phyloP scores from a whole-genome alignment of 2,329 filamentous ascomycete species.

The Talaromyces atroroseus region DNA sequence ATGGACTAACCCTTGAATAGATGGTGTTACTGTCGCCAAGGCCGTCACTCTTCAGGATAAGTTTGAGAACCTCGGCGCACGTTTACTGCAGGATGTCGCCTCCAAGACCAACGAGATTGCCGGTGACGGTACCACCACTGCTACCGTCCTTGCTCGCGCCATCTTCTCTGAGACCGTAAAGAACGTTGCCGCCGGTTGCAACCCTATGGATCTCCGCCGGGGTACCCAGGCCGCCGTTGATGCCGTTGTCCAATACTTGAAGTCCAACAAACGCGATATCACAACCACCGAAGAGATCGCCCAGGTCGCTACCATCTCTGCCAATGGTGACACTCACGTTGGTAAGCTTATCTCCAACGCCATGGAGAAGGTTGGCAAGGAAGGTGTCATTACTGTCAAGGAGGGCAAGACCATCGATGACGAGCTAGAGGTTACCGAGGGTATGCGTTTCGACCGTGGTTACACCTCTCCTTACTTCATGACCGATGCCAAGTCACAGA shows the following conservation, averaged over 20 bases:
- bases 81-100: slow-evolving; percentile 93
- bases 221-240: slow-evolving; percentile 96
- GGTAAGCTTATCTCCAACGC: slow-evolving; percentile 93
- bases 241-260: slow-evolving; percentile 87
- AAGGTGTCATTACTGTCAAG: slow-evolving; percentile 99
- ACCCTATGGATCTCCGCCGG: slow-evolving; percentile 97
- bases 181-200: slow-evolving; percentile 98
- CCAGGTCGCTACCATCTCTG: slow-evolving; percentile 96
- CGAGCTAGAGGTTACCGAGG: slow-evolving; percentile 97
- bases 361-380: slow-evolving; percentile 99
- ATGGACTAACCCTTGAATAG: slow-evolving; percentile 40
- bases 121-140: slow-evolving; percentile 97
- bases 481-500: slow-evolving; percentile 96
- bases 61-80: slow-evolving; percentile 98
- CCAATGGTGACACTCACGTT: slow-evolving; percentile 93
- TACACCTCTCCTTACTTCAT: slow-evolving; percentile 99
- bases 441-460: slow-evolving; percentile 99
- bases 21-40: slow-evolving; percentile 84
- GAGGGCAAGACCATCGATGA: slow-evolving; percentile 98
- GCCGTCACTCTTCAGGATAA: slow-evolving; percentile 94
- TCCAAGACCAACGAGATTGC: slow-evolving; percentile 99
- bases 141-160: slow-evolving; percentile 90
- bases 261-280: slow-evolving; percentile 95
- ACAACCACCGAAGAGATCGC: slow-evolving; percentile 96
- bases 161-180: slow-evolving; percentile 99